Evolutionary conservation across 257 asterid species (phyloP).

Genomic region (Solanum boliviense): DNA sequence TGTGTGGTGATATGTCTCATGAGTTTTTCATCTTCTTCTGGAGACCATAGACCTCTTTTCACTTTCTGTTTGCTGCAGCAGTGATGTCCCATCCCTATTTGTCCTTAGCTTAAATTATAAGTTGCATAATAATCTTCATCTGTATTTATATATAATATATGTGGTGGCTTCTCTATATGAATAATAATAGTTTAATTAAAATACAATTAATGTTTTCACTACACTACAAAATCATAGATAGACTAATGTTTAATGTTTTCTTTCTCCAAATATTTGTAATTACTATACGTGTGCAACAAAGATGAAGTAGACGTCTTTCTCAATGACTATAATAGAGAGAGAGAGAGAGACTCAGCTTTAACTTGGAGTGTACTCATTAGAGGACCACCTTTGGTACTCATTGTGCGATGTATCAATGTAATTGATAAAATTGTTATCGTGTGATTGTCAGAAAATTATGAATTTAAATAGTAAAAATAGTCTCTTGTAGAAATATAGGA

Average conservation of each 20-base stretch:
- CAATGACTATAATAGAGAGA: background rate
- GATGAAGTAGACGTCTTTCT: conserved; percentile 61
- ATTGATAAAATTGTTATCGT: background rate
- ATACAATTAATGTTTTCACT: background rate
- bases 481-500: background rate
- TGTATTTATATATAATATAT: background rate
- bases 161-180: background rate
- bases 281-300: conserved; percentile 21
- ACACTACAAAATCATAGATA: background rate
- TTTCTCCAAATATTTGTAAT: conserved; percentile 37
- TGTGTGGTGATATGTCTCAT: conserved; percentile 47
- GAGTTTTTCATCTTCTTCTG: conserved; percentile 90
- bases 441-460: background rate
- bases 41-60: conserved; percentile 92
- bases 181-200: background rate
- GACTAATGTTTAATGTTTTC: background rate
- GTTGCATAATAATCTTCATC: background rate
- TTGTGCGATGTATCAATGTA: background rate
- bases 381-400: conserved; percentile 12
- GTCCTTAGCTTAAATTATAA: background rate
- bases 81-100: conserved; percentile 52
- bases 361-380: conserved; percentile 26
- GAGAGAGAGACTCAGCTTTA: conserved; percentile 6
- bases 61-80: conserved; percentile 98
- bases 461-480: accelerated